phyloP scores from a whole-genome alignment of 192 early-diverging fungal genomes.

The Entomortierella beljakovae region DNA sequence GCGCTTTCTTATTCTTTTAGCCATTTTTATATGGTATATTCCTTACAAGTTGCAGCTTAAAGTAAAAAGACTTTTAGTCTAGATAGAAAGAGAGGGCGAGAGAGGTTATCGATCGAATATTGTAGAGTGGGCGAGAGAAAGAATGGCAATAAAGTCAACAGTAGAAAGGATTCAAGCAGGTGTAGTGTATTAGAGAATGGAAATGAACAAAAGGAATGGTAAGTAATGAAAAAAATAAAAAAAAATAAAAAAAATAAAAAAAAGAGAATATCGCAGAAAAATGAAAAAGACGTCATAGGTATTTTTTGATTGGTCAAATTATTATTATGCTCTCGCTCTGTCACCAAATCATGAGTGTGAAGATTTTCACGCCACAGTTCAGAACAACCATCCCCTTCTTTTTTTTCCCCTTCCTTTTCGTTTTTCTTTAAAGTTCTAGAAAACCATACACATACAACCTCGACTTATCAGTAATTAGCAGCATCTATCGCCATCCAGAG shows the following conservation, averaged over 20 bases:
- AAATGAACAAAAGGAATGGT: not conserved
- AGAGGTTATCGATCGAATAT: not conserved
- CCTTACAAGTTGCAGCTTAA: slow-evolving; percentile 2
- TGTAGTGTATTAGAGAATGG: not conserved
- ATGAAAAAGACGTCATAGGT: slow-evolving; percentile 7
- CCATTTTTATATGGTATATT: not conserved
- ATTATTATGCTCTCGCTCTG: not conserved
- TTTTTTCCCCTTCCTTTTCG: not conserved
- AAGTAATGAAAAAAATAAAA: not conserved
- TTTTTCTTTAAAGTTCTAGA: not conserved
- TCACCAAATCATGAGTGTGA: no score
- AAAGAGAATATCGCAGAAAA: not conserved
- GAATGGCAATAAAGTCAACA: no score
- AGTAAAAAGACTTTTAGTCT: not conserved
- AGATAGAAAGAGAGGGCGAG: not conserved
- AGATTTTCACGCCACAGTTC: not conserved
- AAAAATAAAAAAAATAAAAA: not conserved
- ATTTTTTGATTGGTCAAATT: not conserved
- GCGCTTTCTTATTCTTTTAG: not conserved
- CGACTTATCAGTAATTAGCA: no score
- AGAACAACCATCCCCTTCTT: not conserved
- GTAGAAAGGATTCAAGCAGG: no score
- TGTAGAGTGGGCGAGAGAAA: not conserved
- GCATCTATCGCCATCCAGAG: no score
- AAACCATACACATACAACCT: not conserved